Evolutionary conservation across 345 rosid species (phyloP), one percentile per base, ranked within the genome.

Genomic region (Euphorbia peplus): DNA sequence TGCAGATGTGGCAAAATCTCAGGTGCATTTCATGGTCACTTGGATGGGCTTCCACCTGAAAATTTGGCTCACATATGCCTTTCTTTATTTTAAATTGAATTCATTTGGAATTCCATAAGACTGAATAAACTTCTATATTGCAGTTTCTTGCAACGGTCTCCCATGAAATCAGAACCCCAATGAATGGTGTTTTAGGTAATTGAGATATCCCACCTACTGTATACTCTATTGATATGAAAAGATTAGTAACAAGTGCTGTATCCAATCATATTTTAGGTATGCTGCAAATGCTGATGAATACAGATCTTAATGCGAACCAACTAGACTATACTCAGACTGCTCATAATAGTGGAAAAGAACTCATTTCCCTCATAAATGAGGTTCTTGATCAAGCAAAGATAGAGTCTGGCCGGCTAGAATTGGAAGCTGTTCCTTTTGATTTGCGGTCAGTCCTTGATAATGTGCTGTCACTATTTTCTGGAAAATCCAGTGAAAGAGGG

Each of bases 371-470:
- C 53, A 91, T 95, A 76, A 89, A 88, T 22, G 96, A 85, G 67
- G 97, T 95, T 75, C 97, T 95, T 77, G 99, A 95, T 83, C 97
- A 89, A 67, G 97, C 97, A 32, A 95, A 95, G 90, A 95, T 95
- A 78, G 99, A 95, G 84, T 91, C 99, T 10, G 96, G 97, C 78
- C 85, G 85, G 85, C 91, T 95, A 21, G 99, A 95, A 71, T 84
- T 88, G 9, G 99, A 95, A 70, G 75, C 79, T 18, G 97, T 91
- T 24, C 88, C 99, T 62, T 95, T 95, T 67, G 93, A 95, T 81
- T 78, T 88, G 61, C 90, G 85, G 32, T 68, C 73, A 5, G 80
- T 86, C 72, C 91, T 95, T 12, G 99, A 95, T 76, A 88, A 84
- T 16, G 78, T 95, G 65, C 79, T 93, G 14, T 95, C 95, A 10